Conservation (phyloP, 2,329 filamentous ascomycete genomes). For the Ambrosiella cleistominuta region DNA sequence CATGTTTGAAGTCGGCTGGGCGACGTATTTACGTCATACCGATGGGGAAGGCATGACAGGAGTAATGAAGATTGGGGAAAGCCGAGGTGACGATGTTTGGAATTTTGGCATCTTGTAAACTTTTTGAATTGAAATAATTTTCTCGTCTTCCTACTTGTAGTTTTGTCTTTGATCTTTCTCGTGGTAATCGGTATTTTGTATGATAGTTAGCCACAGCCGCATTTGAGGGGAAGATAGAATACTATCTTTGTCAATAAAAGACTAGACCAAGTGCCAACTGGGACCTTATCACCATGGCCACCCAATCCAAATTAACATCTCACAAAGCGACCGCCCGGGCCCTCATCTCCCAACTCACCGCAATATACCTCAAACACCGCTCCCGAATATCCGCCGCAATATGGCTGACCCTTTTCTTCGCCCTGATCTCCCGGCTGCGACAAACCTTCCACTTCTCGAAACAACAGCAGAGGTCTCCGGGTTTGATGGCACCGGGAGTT, state of each 20-base stretch:
- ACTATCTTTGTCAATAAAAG: background rate
- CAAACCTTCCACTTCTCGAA: slow-evolving; percentile 14
- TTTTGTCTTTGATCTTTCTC: no score
- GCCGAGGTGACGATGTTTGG: no score
- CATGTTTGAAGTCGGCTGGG: no score
- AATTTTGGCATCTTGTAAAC: no score
- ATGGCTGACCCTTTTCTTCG: slow-evolving; percentile 65
- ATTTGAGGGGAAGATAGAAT: no score
- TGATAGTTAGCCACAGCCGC: background rate
- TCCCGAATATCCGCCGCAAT: slow-evolving; percentile 67
- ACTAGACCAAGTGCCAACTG: background rate
- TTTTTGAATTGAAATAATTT: no score
- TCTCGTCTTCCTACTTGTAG: no score
- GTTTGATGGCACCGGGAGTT: slow-evolving; percentile 14
- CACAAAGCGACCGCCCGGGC: slow-evolving; percentile 44
- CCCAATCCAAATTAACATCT: slow-evolving; percentile 50
- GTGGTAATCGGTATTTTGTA: background rate
- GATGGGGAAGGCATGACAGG: no score
- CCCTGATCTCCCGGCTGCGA: slow-evolving; percentile 71
- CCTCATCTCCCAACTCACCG: slow-evolving; percentile 48
- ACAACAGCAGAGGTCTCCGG: background rate
- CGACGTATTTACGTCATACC: no score
- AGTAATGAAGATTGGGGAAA: no score
- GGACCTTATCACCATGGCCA: slow-evolving; percentile 38
- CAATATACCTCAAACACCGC: slow-evolving; percentile 62